phyloP scores from a whole-genome alignment of 192 early-diverging fungal genomes.

The Allomyces arbusculus region DNA sequence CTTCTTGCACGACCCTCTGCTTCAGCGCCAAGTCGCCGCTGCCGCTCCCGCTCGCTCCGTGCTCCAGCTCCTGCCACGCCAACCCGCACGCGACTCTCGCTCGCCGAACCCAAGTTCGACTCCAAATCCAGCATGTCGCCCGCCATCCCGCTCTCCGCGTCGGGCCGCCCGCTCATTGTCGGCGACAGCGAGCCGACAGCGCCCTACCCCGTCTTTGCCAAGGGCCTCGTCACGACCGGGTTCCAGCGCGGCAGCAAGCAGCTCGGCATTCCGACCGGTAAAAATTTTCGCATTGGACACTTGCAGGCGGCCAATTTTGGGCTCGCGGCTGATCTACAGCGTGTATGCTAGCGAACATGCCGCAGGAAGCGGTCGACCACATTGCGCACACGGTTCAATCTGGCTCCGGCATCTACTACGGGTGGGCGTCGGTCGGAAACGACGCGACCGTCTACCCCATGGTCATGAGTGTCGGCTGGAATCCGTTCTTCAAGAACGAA shows the following conservation, averaged over 20 bases:
- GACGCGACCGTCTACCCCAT: conserved; percentile 55
- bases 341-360: conserved; percentile 59
- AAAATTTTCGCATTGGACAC: neutral
- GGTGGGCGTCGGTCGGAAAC: conserved; percentile 64
- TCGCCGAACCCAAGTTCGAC: too few relatives aligned
- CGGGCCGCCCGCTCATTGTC: conserved; percentile 32
- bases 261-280: conserved; percentile 91
- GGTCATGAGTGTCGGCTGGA: conserved; percentile 99
- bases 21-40: too few relatives aligned
- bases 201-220: conserved; percentile 61
- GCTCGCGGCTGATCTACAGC: neutral
- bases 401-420: conserved; percentile 82
- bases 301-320: neutral
- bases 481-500: conserved; percentile 95
- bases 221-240: conserved; percentile 65
- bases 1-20: too few relatives aligned
- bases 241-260: conserved; percentile 93
- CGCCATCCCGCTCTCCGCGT: neutral
- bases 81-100: too few relatives aligned
- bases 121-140: too few relatives aligned
- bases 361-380: conserved; percentile 42
- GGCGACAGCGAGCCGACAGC: conserved; percentile 30
- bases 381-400: conserved; percentile 30
- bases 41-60: too few relatives aligned
- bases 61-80: too few relatives aligned